A percentile compares a stretch with the other conserved stretches of the same genome.
Evolutionary conservation across 2,329 filamentous ascomycete species (phyloP).

Genomic region (Monosporascus sp.): DNA sequence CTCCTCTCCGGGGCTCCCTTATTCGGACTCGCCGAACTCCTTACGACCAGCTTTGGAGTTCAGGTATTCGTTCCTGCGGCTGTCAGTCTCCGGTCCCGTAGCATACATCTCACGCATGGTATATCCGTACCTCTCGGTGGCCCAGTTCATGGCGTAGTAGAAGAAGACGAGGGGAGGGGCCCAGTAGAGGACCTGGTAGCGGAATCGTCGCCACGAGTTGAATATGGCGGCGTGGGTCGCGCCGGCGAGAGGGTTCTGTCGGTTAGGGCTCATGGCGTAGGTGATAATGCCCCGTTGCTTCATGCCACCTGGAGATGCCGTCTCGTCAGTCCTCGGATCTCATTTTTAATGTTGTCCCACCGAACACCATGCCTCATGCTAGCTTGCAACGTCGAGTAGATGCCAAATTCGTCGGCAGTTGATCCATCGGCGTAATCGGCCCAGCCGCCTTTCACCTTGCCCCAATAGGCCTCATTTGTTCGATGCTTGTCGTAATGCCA

Average conservation of each 20-base stretch:
- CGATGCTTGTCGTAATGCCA: too few species aligned
- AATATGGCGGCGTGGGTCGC: conserved; percentile 78
- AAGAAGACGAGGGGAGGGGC: conserved; percentile 70
- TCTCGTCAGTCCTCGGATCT: conserved; percentile 18
- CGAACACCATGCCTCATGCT: background rate
- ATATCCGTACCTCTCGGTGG: conserved; percentile 67
- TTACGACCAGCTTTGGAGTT: conserved; percentile 28
- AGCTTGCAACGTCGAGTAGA: too few species aligned
- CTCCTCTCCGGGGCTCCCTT: conserved; percentile 5
- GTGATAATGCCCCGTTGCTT: conserved; percentile 60
- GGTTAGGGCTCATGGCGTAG: conserved; percentile 81
- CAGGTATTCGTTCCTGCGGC: conserved; percentile 24
- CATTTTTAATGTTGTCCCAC: background rate
- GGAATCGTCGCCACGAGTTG: conserved; percentile 88
- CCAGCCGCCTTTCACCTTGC: too few species aligned
- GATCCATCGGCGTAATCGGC: too few species aligned
- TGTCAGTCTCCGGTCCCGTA: conserved; percentile 6
- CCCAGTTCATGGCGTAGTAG: conserved; percentile 87
- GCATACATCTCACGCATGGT: background rate
- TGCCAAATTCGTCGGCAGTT: too few species aligned
- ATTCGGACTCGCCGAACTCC: conserved; percentile 20
- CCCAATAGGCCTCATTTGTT: too few species aligned
- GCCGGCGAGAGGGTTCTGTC: conserved; percentile 81
- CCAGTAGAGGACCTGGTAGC: conserved; percentile 83
- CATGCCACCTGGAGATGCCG: conserved; percentile 40